Base-by-base conservation (phyloP, 2,329 filamentous ascomycete genomes). In the Fusarium sp. region DNA sequence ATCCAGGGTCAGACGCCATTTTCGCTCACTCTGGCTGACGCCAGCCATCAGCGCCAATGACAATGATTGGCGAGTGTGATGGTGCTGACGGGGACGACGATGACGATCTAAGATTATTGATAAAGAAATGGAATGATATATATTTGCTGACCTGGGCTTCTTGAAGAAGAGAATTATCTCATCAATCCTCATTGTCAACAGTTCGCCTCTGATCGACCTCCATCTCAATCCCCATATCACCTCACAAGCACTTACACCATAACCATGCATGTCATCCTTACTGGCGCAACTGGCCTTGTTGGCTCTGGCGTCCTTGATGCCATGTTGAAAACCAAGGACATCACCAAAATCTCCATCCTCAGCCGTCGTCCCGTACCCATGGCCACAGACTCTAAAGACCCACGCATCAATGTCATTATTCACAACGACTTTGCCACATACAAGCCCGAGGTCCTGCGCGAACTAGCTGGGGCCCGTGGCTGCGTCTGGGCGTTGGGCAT, bases 401-500 rank as follows among this genome's bases (percentile, higher is more conserved):
- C 86, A 1, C 90, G 92, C 70, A 86, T 91, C 68, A 87, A 89
- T 27, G 90, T 94, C 65, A 91, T 95, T 71, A 83, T 92, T 20
- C 92, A 95, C 78, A 86, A 88, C 17, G 91, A 95, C 80, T 95
- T 93, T 78, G 81, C 84, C 14, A 84, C 80, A 1, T 95, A 94
- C 79, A 86, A 89, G 38, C 76, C 86, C 0, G 84, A 85, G 0
- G 74, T 94, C 3, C 85, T 95, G 11, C 72, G 82, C 27, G 85
- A 91, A 78, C 84, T 95, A 0, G 85, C 87, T 62, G 92, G 89
- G 25, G 93, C 93, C 0, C 84, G 87, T 9, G 93, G 91, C 2
- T 93, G 90, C 68, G 91, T 95, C 1, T 95, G 93, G 93, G 93
- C 93, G 0, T 85, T 92, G 54, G 93, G 93, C 0, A 90, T 91